Percentiles rank a stretch among this genome's conserved stretches.
These are phyloP conservation scores for Trichoderma atroviride DNA, from an alignment of 2,329 filamentous ascomycete species.

Conservation along the genomic window DNA sequence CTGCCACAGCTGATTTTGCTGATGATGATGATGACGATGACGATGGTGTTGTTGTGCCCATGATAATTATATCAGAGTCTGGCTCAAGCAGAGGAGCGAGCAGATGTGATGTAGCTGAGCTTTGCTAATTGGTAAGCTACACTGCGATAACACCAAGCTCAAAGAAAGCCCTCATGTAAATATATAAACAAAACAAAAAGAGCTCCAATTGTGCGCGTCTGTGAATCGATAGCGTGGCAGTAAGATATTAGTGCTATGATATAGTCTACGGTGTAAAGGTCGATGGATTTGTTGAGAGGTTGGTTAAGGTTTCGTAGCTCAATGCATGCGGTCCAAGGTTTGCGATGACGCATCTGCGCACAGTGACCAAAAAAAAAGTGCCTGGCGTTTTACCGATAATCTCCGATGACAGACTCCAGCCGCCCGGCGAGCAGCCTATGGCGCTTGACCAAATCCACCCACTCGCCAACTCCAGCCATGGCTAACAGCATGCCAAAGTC, in stretches of 20 bases:
- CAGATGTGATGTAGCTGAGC: background rate
- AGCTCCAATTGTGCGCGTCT: background rate
- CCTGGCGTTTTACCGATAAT: constrained; percentile 41
- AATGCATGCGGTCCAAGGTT: background rate
- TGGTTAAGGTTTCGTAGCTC: background rate
- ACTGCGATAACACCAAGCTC: background rate
- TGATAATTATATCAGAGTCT: background rate
- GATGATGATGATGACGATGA: constrained; percentile 8
- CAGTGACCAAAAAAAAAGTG: background rate
- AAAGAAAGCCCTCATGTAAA: background rate
- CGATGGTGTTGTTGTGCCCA: constrained; percentile 8
- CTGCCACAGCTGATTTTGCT: constrained; percentile 14
- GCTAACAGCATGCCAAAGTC: constrained; percentile 92
- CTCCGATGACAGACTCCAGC: constrained; percentile 68
- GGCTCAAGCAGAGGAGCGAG: background rate
- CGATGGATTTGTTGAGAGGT: background rate
- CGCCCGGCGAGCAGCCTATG: constrained; percentile 83
- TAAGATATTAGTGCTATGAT: background rate
- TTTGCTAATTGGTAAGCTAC: background rate
- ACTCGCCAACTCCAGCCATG: constrained; percentile 62
- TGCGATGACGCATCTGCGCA: constrained; percentile 15
- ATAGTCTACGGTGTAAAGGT: background rate
- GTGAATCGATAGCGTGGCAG: background rate
- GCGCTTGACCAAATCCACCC: constrained; percentile 86
- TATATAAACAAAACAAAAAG: background rate